These are phyloP conservation scores for Phaseolus coccineus DNA, from an alignment of 331 rosid genomes.

Conservation along the genomic window DNA sequence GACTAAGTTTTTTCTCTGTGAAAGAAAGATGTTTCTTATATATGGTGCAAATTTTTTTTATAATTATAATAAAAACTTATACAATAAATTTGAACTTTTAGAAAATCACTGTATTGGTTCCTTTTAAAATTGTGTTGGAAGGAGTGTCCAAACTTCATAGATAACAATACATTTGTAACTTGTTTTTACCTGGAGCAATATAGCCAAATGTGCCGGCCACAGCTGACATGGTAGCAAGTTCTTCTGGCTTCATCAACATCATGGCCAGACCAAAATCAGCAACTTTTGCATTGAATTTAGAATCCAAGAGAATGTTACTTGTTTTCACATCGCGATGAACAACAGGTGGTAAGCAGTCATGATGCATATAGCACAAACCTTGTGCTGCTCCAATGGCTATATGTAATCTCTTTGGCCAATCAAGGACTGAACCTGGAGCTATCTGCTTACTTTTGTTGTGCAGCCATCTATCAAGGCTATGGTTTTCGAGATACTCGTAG, in stretches of 20 bases:
- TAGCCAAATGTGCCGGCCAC: slow-evolving; percentile 86
- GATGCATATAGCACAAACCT: slow-evolving; percentile 90
- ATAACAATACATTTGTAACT: not conserved
- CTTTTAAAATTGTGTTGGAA: too few relatives aligned
- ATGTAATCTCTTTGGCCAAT: slow-evolving; percentile 80
- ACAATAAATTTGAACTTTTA: too few relatives aligned
- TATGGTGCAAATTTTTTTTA: too few relatives aligned
- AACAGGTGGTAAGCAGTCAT: slow-evolving; percentile 70
- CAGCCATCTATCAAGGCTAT: slow-evolving; percentile 80
- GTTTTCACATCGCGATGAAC: slow-evolving; percentile 87
- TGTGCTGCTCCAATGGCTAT: slow-evolving; percentile 90
- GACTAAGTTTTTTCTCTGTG: too few relatives aligned
- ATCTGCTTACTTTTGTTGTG: slow-evolving; percentile 52
- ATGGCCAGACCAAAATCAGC: slow-evolving; percentile 95
- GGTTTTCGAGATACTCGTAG: slow-evolving; percentile 72
- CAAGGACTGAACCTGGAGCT: slow-evolving; percentile 47
- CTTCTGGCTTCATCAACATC: slow-evolving; percentile 73
- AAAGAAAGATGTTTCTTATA: too few relatives aligned
- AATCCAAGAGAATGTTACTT: slow-evolving; percentile 84
- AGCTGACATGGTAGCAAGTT: slow-evolving; percentile 70
- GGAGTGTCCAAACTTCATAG: too few relatives aligned
- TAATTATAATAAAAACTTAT: too few relatives aligned
- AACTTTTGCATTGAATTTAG: slow-evolving; percentile 74
- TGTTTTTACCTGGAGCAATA: slow-evolving; percentile 82
- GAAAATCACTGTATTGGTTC: too few relatives aligned